Evolutionary conservation across 305 asterid genomes (phyloP).

Genomic region (Stenogyne calaminthoides): DNA sequence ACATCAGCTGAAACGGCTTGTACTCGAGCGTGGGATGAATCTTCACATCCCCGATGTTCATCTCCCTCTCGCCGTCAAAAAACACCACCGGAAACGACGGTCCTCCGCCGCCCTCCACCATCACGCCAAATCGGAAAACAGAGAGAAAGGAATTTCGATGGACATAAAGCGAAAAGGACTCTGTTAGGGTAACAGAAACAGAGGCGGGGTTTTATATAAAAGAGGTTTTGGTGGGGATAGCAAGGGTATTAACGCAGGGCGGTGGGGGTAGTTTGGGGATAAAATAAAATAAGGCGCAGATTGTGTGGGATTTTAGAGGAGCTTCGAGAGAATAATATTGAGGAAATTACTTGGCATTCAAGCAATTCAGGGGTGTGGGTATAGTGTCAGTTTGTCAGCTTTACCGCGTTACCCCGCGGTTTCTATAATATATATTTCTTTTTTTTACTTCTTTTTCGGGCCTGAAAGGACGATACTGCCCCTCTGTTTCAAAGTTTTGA

Average conservation of each 20-base stretch:
- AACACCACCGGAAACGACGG: slow-evolving; percentile 65
- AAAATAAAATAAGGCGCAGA: slow-evolving; percentile 16
- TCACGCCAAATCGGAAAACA: not conserved
- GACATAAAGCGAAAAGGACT: not conserved
- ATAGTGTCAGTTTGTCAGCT: slow-evolving; percentile 6
- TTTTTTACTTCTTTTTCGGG: not conserved
- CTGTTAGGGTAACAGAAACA: not conserved
- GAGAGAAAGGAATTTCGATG: not conserved
- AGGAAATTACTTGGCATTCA: slow-evolving; percentile 39
- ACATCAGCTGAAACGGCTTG: slow-evolving; percentile 72
- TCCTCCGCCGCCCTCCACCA: slow-evolving; percentile 61
- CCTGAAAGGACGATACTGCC: slow-evolving; percentile 3
- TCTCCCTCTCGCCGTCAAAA: slow-evolving; percentile 81
- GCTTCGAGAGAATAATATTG: slow-evolving; percentile 24
- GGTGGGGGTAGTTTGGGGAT: slow-evolving; percentile 39
- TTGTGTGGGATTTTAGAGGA: slow-evolving; percentile 30
- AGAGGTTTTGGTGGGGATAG: slow-evolving; percentile 24
- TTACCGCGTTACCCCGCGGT: not conserved
- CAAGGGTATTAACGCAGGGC: slow-evolving; percentile 27
- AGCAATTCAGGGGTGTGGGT: slow-evolving; percentile 20
- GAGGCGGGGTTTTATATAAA: slow-evolving; percentile 23
- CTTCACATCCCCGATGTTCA: slow-evolving; percentile 53
- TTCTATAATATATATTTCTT: not conserved
- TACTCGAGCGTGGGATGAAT: slow-evolving; percentile 58
- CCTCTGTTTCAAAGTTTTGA: not conserved